Conservation (phyloP, 2,329 filamentous ascomycete genomes). For the Colletotrichum limetticola region DNA sequence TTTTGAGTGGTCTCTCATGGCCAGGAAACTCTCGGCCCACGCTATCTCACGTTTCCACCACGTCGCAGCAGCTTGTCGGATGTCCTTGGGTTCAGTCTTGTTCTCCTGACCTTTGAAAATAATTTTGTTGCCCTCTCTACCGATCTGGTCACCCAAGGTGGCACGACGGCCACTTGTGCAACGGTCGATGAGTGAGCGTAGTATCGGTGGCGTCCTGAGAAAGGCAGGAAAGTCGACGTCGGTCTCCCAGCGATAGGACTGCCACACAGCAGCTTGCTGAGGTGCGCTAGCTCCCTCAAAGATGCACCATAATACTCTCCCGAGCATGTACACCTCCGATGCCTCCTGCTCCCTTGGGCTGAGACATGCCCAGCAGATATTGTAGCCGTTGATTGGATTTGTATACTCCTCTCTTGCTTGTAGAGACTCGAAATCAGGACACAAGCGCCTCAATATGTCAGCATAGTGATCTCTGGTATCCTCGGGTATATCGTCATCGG, state of each 20-base stretch:
- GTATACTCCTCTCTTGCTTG: conserved; percentile 55
- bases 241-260: conserved; percentile 68
- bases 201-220: conserved; percentile 54
- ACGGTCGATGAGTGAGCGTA: conserved; percentile 60
- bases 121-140: conserved; percentile 57
- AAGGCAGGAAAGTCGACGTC: conserved; percentile 67
- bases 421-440: conserved; percentile 58
- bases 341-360: conserved; percentile 62
- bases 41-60: conserved; percentile 63
- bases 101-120: conserved; percentile 51
- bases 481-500: conserved; percentile 56
- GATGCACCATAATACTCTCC: conserved; percentile 70
- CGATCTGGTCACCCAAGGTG: conserved; percentile 56
- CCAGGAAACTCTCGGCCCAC: conserved; percentile 59
- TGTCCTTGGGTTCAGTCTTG: conserved; percentile 47
- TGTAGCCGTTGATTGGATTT: conserved; percentile 62
- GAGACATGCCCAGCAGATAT: conserved; percentile 67
- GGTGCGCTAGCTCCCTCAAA: conserved; percentile 70
- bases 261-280: conserved; percentile 66
- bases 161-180: conserved; percentile 62
- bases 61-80: conserved; percentile 50
- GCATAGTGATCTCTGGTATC: conserved; percentile 53
- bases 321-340: conserved; percentile 72
- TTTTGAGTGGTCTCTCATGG: conserved; percentile 50
- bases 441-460: conserved; percentile 52